Base-by-base conservation (phyloP, 108 stramenopile species). In the Nitzschia inconspicua region DNA sequence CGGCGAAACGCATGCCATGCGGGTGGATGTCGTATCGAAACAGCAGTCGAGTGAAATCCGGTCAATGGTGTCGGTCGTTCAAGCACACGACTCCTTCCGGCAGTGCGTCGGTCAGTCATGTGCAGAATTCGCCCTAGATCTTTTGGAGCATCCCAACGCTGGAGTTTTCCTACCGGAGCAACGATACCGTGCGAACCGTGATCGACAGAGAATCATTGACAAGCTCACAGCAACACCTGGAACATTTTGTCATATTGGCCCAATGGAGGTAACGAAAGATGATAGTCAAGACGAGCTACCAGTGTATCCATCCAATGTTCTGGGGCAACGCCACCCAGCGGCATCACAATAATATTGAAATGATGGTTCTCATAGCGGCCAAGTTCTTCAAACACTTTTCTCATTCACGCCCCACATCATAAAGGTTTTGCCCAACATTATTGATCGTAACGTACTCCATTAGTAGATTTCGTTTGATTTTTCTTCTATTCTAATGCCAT, bases 1-100 rank as follows among this genome's bases (percentile, higher is more conserved):
- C 19, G 79, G 79, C 20, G 83, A 84, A 60, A 79, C 78, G 2
- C 83, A 84, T 65, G 83, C 79, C 36, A 84, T 84, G 83, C 59
- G 83, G n/a, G 54, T 84, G 32, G 83, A 84, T 53, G 83, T 77
- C 1, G 68, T 75, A 9, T 62, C 49, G 2, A 57, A 31, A 22
- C 9, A 0, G 2, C 3, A 16, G 37, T 11, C n/a, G 37, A 14
- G 20, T 4, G 44, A 36, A 19, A 11, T 10, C n/a, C 23, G 6
- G 11, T 22, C 36, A 19, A 25, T 27, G 25, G 66, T 64, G 11
- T 77, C 79, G 14, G 72, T 77, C 9, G 70, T 80, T 0, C 83
- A 84, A 54, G 68, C 60, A 9, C 83, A 84, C 50, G 73, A 79
- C 13, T 80, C 79, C 13, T 84, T 84, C 49, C 79, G 83, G 25